Evolutionary conservation across 257 asterid species (phyloP), one percentile per base, ranked within the genome.

Genomic region (Gardenia jasminoides): DNA sequence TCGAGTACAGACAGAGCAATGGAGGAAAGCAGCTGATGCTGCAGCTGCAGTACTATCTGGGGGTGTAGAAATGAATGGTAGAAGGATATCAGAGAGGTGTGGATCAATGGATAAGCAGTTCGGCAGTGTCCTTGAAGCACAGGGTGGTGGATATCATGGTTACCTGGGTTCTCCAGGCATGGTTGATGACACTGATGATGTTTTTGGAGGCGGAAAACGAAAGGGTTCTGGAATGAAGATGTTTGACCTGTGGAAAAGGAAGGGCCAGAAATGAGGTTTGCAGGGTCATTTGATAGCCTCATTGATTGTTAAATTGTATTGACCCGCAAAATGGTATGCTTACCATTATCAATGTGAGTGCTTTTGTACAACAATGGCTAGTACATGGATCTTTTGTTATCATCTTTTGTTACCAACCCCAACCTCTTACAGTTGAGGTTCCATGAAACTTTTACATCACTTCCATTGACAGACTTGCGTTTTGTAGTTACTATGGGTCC

Each of bases 21-120:
- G 99, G 99, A 86, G 94, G 74, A 96, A 96, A 82, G 99, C 99
- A 43, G 99, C 99, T 0, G 98, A 95, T 83, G 98, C 97, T 20
- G 99, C 99, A 17, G 99, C 99, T 0, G 85, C 94, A 4, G 84
- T 96, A 39, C 80, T 96, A 74, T 91, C 97, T 0, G 97, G 92
- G 19, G 98, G 86, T 7, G 87, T 86, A 36, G 96, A 90, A 76
- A 87, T 82, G 84, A 87, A 82, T 1, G 95, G 91, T 24, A 87
- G 94, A 77, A 85, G 92, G 80, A 76, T 95, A 70, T 89, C 99
- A 0, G 97, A 93, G 82, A 89, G 99, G 85, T 93, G 97, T 84
- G 97, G 98, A 70, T 93, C 99, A n/a, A 94, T 93, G 99, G 97
- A 91, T 70, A 91, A 91, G 77, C 86, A 90, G 24, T 81, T 70